phyloP scores from a whole-genome alignment of 2,329 filamentous ascomycete genomes.

The Diaporthe ilicicola region DNA sequence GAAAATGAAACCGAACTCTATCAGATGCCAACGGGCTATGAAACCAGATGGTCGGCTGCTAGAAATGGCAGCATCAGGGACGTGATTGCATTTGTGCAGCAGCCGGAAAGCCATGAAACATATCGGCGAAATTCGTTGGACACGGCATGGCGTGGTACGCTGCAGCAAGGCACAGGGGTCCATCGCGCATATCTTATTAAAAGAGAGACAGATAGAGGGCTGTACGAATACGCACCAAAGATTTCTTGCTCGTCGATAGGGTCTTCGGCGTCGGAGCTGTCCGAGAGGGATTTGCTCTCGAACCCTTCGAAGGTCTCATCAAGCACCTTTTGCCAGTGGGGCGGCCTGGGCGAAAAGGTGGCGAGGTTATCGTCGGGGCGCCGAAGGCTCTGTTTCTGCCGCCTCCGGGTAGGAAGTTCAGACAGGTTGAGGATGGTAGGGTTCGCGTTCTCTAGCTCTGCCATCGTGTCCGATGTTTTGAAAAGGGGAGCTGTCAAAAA shows the following conservation, averaged over 20 bases:
- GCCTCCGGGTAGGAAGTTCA: conserved; percentile 83
- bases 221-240: conserved; percentile 71
- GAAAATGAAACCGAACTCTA: conserved; percentile 15
- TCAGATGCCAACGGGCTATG: background rate
- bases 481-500: background rate
- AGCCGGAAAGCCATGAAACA: conserved; percentile 20
- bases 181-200: background rate
- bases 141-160: background rate
- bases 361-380: conserved; percentile 58
- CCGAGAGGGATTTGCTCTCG: conserved; percentile 38
- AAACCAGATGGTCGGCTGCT: conserved; percentile 8
- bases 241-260: conserved; percentile 98
- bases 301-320: conserved; percentile 45
- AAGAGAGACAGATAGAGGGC: background rate
- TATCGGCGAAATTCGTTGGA: background rate
- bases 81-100: background rate
- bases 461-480: conserved; percentile 46
- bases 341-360: conserved; percentile 51
- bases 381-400: conserved; percentile 57
- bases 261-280: conserved; percentile 70
- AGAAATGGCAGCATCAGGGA: background rate
- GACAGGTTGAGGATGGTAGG: conserved; percentile 89
- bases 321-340: conserved; percentile 34
- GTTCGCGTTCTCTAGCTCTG: conserved; percentile 78
- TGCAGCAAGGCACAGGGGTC: conserved; percentile 1